Evolutionary conservation across 2,329 filamentous ascomycete species (phyloP), one percentile per base, ranked within the genome.

Genomic region (Lasiodiplodia hormozganensis): DNA sequence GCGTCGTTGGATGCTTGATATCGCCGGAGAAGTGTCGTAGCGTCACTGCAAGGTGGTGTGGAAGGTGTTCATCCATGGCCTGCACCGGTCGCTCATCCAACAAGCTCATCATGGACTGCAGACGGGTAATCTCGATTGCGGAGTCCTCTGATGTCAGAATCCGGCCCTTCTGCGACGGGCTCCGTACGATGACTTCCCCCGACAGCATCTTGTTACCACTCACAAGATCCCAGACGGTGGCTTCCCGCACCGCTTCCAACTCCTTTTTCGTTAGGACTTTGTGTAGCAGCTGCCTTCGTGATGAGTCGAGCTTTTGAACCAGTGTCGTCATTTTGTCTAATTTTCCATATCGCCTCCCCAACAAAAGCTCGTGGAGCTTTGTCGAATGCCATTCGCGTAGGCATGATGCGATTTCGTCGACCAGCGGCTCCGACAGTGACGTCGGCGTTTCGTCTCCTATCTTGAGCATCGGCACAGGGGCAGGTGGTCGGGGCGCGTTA

Each of bases 311-410:
- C n/a, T 90, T 89, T 62, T 90, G 88, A 54, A 97, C 92, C 66
- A 98, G 86, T 68, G 87, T 87, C 1, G 93, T 92, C 77, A 98
- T 89, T 71, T 91, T 89, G 74, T 97, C 93, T 67, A 99, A 84
- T 67, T 90, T 87, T 62, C 86, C 83, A 80, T 99, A 99, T 77
- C 94, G 89, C 70, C 93, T 88, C 23, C 89, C 89, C 10, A 99
- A 87, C 1, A 99, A 86, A 28, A 98, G 85, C 77, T 97, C 93
- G 81, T 99, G 96, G 18, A 99, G 86, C 76, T 97, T 96, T 21
- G 94, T 97, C 23, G 96, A 97, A 82, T 99, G 95, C 96, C 96
- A 99, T 85, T 99, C 96, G 73, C 96, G 89, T 71, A 99, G 82
- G 78, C 96, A 99, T 3, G 94, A 97, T 16, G 96, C 94, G 74